Evolutionary conservation across 1,284 basidiomycete species (phyloP), one percentile per base, ranked within the genome.

Genomic region (Rhizoctonia solani): DNA sequence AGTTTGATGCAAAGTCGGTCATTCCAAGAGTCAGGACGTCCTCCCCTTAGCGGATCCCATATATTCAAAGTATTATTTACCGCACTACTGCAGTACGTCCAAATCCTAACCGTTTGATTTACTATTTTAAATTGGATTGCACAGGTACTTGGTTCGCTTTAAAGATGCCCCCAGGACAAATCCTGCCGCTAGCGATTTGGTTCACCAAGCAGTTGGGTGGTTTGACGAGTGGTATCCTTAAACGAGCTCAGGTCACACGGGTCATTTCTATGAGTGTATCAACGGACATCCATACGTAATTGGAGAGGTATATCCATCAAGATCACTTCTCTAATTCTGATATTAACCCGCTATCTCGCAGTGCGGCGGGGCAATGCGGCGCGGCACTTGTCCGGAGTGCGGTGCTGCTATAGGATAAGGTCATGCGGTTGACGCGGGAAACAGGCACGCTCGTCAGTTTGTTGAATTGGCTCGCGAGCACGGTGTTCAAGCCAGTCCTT

Each of bases 131-230:
- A 30, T 23, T 27, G 16, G 69, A 19, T 46, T 46, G 19, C 30
- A 4, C 58, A 88, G 87, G 71, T 85, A 81, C 59, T 72, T 88
- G 19, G 80, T 80, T 0, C 83, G 85, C 1, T 87, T 86, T 76
- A 87, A 86, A 72, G 81, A 83, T 30, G 81, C 81, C 0, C 73
- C 81, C 1, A 77, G 77, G 0, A 79, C 74, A 19, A 78, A 86
- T 65, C 82, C 83, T 0, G 71, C 76, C n/a, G 71, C 87, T 1
- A 73, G 72, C 1, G 58, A 71, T 0, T 74, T 86, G n/a, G 79
- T 85, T 1, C 71, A 74, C 6, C 74, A 77, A 19, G 76, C 88
- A 27, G 72, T 72, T 4, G 52, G 69, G 1, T 85, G 81, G 80
- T 79, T 83, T 25, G 74, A 78, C 13, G 67, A 72, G 4, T 89